phyloP scores from a whole-genome alignment of 1,284 basidiomycete genomes.

The Butyriboletus regius region DNA sequence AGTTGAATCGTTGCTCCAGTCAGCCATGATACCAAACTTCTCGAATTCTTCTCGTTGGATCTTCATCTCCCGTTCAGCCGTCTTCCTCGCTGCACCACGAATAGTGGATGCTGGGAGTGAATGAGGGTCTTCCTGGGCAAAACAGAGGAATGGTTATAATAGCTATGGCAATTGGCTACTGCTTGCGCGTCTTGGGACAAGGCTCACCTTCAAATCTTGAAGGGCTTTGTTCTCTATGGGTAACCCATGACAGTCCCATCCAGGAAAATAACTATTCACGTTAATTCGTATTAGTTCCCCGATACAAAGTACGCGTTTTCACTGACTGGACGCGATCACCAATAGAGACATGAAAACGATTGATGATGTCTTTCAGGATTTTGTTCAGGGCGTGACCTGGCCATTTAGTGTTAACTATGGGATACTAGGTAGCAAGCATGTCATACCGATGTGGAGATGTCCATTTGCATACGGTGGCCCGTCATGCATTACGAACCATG shows the following conservation, averaged over 20 bases:
- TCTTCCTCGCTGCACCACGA: slow-evolving; percentile 63
- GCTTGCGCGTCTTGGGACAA: neutral
- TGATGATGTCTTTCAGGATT: slow-evolving; percentile 93
- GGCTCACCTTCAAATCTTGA: slow-evolving; percentile 59
- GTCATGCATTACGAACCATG: slow-evolving; percentile 83
- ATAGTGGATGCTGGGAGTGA: slow-evolving; percentile 57
- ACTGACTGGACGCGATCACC: slow-evolving; percentile 78
- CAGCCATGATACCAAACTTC: slow-evolving; percentile 85
- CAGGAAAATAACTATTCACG: slow-evolving; percentile 73
- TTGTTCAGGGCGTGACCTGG: slow-evolving; percentile 95
- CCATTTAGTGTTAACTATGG: neutral
- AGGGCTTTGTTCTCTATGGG: slow-evolving; percentile 94
- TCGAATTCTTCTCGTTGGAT: slow-evolving; percentile 77
- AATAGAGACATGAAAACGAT: slow-evolving; percentile 76
- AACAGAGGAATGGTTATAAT: slow-evolving; percentile 2
- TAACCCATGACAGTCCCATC: slow-evolving; percentile 98
- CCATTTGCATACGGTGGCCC: slow-evolving; percentile 99
- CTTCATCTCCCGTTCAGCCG: slow-evolving; percentile 70
- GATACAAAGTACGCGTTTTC: neutral
- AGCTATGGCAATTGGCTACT: neutral
- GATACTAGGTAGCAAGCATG: neutral
- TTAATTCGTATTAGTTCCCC: slow-evolving; percentile 6
- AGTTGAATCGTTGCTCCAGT: slow-evolving; percentile 73
- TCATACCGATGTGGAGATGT: slow-evolving; percentile 83
- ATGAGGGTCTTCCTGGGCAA: slow-evolving; percentile 45